These are phyloP conservation scores for Candolleomyces eurysporus DNA, from an alignment of 768 basidiomycete genomes.

Conservation along the genomic window DNA sequence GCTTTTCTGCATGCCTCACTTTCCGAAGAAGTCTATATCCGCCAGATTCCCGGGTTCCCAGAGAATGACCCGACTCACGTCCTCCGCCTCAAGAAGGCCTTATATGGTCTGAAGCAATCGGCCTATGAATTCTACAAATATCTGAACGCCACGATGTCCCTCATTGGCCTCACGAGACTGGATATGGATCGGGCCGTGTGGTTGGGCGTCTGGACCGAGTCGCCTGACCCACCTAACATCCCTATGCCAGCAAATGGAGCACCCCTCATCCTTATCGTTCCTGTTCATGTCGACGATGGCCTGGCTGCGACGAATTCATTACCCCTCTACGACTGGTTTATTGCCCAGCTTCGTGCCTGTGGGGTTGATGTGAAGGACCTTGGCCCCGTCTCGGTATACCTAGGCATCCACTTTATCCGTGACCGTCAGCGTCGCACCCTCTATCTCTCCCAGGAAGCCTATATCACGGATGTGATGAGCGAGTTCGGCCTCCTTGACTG, in stretches of 20 bases:
- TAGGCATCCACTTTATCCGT: constrained; percentile 12
- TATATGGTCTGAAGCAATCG: constrained; percentile 5
- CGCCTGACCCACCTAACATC: constrained; percentile 9
- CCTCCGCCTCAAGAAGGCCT: neutral
- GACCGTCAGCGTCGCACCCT: constrained; percentile 8
- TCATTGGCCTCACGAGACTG: constrained; percentile 4
- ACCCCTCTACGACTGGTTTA: constrained; percentile 8
- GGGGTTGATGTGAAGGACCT: constrained; percentile 13
- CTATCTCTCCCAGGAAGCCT: constrained; percentile 12
- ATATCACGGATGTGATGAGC: constrained; percentile 10
- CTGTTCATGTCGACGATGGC: constrained; percentile 12
- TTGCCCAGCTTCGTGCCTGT: neutral
- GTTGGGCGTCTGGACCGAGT: neutral
- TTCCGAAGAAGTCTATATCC: constrained; percentile 7
- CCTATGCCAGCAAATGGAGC: constrained; percentile 6
- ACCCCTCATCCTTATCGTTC: constrained; percentile 1
- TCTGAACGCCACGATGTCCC: neutral
- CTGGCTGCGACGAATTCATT: constrained; percentile 4
- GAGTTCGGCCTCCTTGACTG: constrained; percentile 3
- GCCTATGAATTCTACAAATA: neutral
- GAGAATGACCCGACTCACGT: neutral
- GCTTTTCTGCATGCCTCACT: constrained; percentile 19
- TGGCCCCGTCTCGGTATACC: constrained; percentile 4
- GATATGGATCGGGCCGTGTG: constrained; percentile 9
- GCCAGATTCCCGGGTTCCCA: constrained; percentile 5